A percentile compares a stretch with the other conserved stretches of the same genome.
These are phyloP conservation scores for Trypanosoma rangeli DNA, from an alignment of 208 protist species.

Conservation along the genomic window DNA sequence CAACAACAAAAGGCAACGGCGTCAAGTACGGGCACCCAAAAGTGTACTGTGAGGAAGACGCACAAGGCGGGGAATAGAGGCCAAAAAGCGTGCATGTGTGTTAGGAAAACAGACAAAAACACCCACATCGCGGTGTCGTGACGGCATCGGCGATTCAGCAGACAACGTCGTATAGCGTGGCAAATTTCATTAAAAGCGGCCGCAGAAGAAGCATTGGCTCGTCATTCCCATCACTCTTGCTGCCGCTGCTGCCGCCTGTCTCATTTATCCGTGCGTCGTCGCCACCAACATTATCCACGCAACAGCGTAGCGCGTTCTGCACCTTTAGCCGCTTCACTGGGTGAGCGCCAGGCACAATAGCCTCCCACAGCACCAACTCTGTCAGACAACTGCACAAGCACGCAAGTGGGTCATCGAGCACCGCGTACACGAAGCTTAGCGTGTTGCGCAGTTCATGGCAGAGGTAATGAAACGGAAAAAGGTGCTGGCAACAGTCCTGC, in stretches of 20 bases:
- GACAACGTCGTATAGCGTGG: slow-evolving; percentile 53
- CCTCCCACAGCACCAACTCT: slow-evolving; percentile 85
- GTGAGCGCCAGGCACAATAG: slow-evolving; percentile 70
- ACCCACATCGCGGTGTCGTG: background rate
- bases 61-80: background rate
- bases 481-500: slow-evolving; percentile 37
- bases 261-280: slow-evolving; percentile 1
- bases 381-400: slow-evolving; percentile 59
- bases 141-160: background rate
- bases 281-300: slow-evolving; percentile 7
- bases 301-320: slow-evolving; percentile 57
- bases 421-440: slow-evolving; percentile 81
- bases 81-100: background rate
- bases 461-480: slow-evolving; percentile 83
- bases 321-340: slow-evolving; percentile 87
- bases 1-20: too few species aligned
- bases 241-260: background rate
- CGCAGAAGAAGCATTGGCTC: slow-evolving; percentile 33
- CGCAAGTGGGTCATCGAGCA: slow-evolving; percentile 35
- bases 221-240: background rate
- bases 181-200: slow-evolving; percentile 49
- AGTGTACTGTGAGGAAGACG: background rate
- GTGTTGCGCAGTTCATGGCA: slow-evolving; percentile 84
- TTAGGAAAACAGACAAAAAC: slow-evolving; percentile 8
- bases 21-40: too few species aligned